A percentile compares a stretch with the other conserved stretches of the same genome.
phyloP scores from a whole-genome alignment of 2,329 filamentous ascomycete genomes.

The Claviceps africana region DNA sequence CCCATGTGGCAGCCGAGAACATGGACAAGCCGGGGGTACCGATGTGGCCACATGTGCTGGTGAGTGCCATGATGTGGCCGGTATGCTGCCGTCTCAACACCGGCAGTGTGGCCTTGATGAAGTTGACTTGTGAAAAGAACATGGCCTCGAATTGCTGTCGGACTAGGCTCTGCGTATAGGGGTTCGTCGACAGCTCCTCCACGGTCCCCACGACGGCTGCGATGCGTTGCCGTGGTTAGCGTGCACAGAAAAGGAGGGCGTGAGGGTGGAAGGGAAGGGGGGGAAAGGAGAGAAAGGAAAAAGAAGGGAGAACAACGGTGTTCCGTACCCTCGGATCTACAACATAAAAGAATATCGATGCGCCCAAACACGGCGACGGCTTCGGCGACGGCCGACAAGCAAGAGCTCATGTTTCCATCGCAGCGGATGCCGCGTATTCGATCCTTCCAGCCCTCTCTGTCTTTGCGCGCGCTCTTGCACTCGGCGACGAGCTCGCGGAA shows the following conservation, averaged over 20 bases:
- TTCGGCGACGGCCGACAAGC: constrained; percentile 75
- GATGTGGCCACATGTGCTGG: constrained; percentile 81
- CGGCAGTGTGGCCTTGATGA: constrained; percentile 78
- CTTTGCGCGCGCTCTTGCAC: constrained; percentile 47
- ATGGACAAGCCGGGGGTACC: constrained; percentile 83
- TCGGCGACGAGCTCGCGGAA: constrained; percentile 67
- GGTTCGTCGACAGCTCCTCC: constrained; percentile 69
- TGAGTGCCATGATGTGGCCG: constrained; percentile 81
- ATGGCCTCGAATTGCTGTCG: constrained; percentile 87
- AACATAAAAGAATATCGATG: constrained; percentile 83
- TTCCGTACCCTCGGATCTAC: constrained; percentile 62
- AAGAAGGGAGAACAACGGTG: background rate
- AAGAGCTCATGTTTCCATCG: constrained; percentile 54
- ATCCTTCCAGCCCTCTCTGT: constrained; percentile 66
- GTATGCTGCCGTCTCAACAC: constrained; percentile 65
- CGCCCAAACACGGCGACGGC: constrained; percentile 71
- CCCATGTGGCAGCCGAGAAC: constrained; percentile 89
- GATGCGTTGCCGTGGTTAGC: background rate
- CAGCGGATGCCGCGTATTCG: constrained; percentile 54
- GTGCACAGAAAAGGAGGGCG: no score
- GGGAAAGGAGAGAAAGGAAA: background rate
- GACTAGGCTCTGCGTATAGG: constrained; percentile 61
- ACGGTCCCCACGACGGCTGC: constrained; percentile 76
- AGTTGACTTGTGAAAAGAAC: constrained; percentile 92
- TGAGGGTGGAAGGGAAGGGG: background rate